A percentile compares a stretch with the other conserved stretches of the same genome.
Conservation (phyloP, 805 yeast genomes). For the Starmerella apis region DNA sequence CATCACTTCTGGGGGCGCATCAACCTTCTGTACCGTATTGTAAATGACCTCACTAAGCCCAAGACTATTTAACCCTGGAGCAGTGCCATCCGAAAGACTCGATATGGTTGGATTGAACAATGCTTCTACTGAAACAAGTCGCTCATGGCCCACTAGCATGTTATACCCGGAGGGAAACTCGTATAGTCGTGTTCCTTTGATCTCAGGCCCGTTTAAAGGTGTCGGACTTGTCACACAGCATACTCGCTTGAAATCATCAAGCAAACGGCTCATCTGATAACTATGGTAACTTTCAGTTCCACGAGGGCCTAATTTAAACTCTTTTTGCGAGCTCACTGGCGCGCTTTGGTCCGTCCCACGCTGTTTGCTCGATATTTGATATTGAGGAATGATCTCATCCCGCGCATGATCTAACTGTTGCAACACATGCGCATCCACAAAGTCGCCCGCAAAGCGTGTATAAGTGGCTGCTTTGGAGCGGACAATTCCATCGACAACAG, state of each 20-base stretch:
- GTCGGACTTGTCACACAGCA: conserved; percentile 16
- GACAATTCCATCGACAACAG: conserved; percentile 28
- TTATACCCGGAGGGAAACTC: conserved; percentile 51
- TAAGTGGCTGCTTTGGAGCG: conserved; percentile 42
- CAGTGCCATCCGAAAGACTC: conserved; percentile 35
- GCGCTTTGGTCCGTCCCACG: conserved; percentile 13
- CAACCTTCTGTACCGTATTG: conserved; percentile 39
- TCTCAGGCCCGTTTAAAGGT: conserved; percentile 22
- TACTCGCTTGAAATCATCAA: conserved; percentile 67
- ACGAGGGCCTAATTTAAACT: conserved; percentile 11
- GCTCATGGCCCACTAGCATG: conserved; percentile 43
- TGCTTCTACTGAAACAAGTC: conserved; percentile 51
- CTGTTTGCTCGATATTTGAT: conserved; percentile 32
- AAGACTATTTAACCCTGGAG: conserved; percentile 37
- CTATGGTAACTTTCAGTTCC: conserved; percentile 38
- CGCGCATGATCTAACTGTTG: conserved; percentile 37
- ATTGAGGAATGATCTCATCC: conserved; percentile 31
- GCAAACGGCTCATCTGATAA: conserved; percentile 47
- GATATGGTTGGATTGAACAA: conserved; percentile 54
- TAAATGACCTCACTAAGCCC: conserved; percentile 41
- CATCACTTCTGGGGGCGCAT: conserved; percentile 47
- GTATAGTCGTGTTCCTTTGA: conserved; percentile 43
- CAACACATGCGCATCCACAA: conserved; percentile 53
- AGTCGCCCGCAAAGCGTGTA: conserved; percentile 77
- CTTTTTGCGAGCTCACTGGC: conserved; percentile 6